These are phyloP conservation scores for Sugiyamaella lignohabitans DNA, from an alignment of 805 yeast genomes.

Conservation along the genomic window DNA sequence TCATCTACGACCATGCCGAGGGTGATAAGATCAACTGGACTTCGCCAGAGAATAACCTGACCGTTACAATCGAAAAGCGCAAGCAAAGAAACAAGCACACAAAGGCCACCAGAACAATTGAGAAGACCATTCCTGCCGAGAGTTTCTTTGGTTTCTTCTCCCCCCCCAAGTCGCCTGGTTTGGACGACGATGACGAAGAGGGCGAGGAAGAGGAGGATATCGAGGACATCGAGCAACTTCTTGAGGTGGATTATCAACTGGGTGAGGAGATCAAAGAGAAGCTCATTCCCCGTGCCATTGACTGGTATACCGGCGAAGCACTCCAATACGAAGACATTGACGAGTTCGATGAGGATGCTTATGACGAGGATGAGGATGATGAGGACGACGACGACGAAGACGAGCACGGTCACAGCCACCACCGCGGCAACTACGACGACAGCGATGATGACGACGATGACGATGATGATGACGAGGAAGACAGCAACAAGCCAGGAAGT, in stretches of 20 bases:
- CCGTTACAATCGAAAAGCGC: conserved; percentile 83
- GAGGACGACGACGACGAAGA: conserved; percentile 58
- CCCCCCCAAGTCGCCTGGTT: conserved; percentile 79
- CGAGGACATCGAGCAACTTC: conserved; percentile 70
- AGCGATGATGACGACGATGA: conserved; percentile 46
- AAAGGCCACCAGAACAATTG: conserved; percentile 92
- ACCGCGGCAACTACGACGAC: conserved; percentile 38
- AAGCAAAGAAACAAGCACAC: conserved; percentile 96
- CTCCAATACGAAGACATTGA: conserved; percentile 62
- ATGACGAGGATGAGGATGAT: conserved; percentile 55
- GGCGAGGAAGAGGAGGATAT: conserved; percentile 51
- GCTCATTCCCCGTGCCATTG: conserved; percentile 91
- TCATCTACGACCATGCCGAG: conserved; percentile 94
- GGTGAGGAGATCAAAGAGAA: conserved; percentile 97
- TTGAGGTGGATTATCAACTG: conserved; percentile 88
- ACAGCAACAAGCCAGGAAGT: conserved; percentile 27
- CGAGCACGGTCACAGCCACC: conserved; percentile 38
- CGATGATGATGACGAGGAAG: conserved; percentile 37
- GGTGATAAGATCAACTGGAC: conserved; percentile 84
- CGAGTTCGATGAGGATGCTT: conserved; percentile 52
- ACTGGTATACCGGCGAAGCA: conserved; percentile 98
- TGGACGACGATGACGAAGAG: conserved; percentile 47
- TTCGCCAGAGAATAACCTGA: conserved; percentile 72
- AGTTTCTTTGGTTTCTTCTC: conserved; percentile 94
- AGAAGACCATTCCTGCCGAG: conserved; percentile 88